Base-by-base conservation (phyloP, 306 rosid species). In the Rubus parviflorus region DNA sequence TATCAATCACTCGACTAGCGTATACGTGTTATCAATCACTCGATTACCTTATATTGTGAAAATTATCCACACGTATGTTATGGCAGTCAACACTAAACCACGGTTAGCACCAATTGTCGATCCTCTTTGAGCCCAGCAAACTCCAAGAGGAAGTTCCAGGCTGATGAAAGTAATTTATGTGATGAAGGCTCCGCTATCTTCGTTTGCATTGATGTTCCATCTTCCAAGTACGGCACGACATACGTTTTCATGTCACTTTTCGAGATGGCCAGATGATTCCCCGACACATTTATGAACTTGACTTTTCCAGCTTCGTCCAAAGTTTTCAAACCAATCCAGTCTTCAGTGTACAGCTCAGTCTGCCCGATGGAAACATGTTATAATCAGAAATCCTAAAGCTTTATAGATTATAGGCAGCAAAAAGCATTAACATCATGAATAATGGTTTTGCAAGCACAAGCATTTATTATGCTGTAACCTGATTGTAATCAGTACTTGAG, bases 271-370 rank as follows among this genome's bases (percentile, higher is more conserved):
- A 90, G 86, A 82, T 95, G 98, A 16, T 70, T 81, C 75, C 98
- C 97, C 0, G 82, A 47, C 76, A 92, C 93, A 19, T 86, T 79
- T 53, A 95, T 42, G 83, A 84, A 94, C 25, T 88, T 87, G 46
- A 92, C 91, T 74, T 82, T 91, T 14, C 97, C 97, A 40, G 86
- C 97, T 85, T 90, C 85, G 49, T 92, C 97, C 83, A 94, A 69
- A 51, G 85, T 89, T 87, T 82, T 94, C 83, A 92, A 81, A 51
- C 97, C 98, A 79, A 92, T 94, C 97, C 97, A 94, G 64, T 94
- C 97, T 72, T 92, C 97, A 8, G 35, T 78, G 82, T 92, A 94
- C 43, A 94, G 95, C 80, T 73, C 22, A 8, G 97, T 94, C 98
- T 94, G 91, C 83, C 80, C 40, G 56, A 30, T 6, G 6, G 46